Base-by-base conservation (phyloP, 208 protist genomes). In the Crithidia mellificae region DNA sequence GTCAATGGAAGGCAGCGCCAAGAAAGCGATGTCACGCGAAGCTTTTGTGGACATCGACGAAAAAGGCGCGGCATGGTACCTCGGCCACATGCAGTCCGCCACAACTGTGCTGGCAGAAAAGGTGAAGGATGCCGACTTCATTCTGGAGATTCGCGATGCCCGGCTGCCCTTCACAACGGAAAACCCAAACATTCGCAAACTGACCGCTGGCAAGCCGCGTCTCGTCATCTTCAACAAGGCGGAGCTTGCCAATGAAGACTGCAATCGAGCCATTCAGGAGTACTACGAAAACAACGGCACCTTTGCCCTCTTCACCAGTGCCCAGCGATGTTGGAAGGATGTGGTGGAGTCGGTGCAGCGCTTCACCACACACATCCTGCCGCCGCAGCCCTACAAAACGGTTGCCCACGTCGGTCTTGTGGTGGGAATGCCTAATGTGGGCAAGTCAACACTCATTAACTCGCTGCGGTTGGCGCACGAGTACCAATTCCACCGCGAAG, bases 371-470 rank as follows among this genome's bases (percentile, higher is more conserved):
- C 81, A 92, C 54, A 68, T 93, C 24, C 64, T 94, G 27, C 83
- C 85, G 0, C 63, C 77, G 17, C 85, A 83, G 53, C 53, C 47
- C 5, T 94, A 87, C 70, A 85, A 83, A 34, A 92, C 85, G 1
- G 79, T 87, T 0, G 91, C 92, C 6, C 77, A 93, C 54, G 63
- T 96, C 27, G 87, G 92, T 4, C 81, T 97, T 29, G 91, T 97
- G 0, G 92, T 97, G 15, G 96, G 96, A 14, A 95, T 97, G 89
- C 96, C 96, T 0, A 98, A 98, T 71, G 93, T 97, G 30, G 96
- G 96, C 47, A 98, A 98, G 70, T 97, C 94, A 0, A 97, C 95
- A 2, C 81, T 98, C 27, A 97, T 98, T 69, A 97, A 98, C 78
- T 80, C 91, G 17, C 81, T 98, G 19, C 86, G 95, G 24, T 61